A percentile compares a stretch with the other conserved stretches of the same genome.
Evolutionary conservation across 257 asterid genomes (phyloP).

Genomic region (Penstemon barbatus): DNA sequence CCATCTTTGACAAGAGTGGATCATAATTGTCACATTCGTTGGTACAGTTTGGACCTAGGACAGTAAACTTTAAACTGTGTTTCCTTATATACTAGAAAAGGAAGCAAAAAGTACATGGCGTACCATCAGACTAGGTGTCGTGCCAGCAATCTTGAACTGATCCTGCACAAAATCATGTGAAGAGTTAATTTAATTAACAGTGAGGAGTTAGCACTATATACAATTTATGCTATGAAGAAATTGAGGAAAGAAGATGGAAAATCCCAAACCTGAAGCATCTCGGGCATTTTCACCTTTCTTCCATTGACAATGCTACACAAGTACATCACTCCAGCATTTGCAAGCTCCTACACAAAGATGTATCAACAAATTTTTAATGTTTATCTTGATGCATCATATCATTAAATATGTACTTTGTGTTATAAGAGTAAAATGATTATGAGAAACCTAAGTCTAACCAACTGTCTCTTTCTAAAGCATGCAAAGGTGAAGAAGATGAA

Average conservation of each 20-base stretch:
- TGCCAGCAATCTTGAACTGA: slow-evolving; percentile 47
- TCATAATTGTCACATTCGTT: neutral
- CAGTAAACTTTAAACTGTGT: slow-evolving; percentile 11
- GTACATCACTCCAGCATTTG: slow-evolving; percentile 77
- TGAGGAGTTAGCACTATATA: neutral
- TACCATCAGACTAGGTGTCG: slow-evolving; percentile 52
- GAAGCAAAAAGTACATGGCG: slow-evolving; percentile 14
- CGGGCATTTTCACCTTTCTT: slow-evolving; percentile 59
- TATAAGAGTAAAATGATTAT: neutral
- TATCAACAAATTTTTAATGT: slow-evolving; percentile 11
- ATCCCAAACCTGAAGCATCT: slow-evolving; percentile 57
- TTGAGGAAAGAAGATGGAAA: slow-evolving; percentile 11
- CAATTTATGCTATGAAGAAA: neutral
- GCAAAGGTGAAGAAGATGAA: slow-evolving; percentile 10
- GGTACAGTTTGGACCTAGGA: neutral
- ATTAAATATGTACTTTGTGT: neutral
- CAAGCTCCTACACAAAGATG: slow-evolving; percentile 52
- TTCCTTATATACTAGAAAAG: neutral
- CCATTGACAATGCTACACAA: slow-evolving; percentile 60
- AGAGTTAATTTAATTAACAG: neutral
- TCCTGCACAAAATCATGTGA: slow-evolving; percentile 43
- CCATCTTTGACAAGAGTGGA: neutral
- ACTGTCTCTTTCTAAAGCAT: neutral
- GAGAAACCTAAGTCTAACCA: neutral
- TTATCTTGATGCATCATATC: slow-evolving; percentile 11